These are phyloP conservation scores for Didymella exigua DNA, from an alignment of 2,329 filamentous ascomycete genomes.

Conservation along the genomic window DNA sequence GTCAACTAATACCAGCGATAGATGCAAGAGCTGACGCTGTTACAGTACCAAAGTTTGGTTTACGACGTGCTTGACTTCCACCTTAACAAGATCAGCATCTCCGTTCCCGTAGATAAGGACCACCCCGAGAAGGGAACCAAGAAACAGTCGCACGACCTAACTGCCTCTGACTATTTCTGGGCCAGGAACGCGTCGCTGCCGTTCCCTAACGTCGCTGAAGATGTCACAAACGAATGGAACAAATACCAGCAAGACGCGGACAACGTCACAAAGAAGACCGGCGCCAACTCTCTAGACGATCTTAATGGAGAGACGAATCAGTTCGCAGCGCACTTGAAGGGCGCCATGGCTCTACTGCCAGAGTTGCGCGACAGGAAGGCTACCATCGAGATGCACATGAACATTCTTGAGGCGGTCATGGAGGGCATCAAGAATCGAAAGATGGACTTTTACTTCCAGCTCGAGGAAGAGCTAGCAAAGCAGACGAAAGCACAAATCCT, in stretches of 20 bases:
- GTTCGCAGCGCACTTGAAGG: conserved; percentile 92
- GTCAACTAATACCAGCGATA: not conserved
- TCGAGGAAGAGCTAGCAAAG: conserved; percentile 91
- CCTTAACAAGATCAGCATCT: conserved; percentile 92
- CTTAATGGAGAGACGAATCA: conserved; percentile 86
- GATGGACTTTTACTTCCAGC: conserved; percentile 92
- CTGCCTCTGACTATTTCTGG: conserved; percentile 95
- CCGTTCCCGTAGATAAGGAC: conserved; percentile 77
- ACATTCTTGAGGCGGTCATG: conserved; percentile 80
- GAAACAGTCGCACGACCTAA: conserved; percentile 90
- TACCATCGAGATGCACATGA: conserved; percentile 92
- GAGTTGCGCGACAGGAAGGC: conserved; percentile 89
- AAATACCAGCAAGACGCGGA: conserved; percentile 95
- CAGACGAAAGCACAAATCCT: conserved; percentile 88
- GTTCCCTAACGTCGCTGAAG: conserved; percentile 94
- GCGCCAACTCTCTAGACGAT: conserved; percentile 89
- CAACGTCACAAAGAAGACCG: conserved; percentile 93
- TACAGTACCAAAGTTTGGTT: conserved; percentile 77
- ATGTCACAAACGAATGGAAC: conserved; percentile 91
- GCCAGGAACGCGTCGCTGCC: conserved; percentile 86
- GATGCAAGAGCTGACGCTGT: not conserved
- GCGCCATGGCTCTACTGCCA: conserved; percentile 89
- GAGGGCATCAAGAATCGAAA: conserved; percentile 93
- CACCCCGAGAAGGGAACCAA: conserved; percentile 75
- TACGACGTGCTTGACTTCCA: conserved; percentile 79